Evolutionary conservation across 1,284 basidiomycete genomes (phyloP).

Genomic region (Mycosarcoma mackinlayi): DNA sequence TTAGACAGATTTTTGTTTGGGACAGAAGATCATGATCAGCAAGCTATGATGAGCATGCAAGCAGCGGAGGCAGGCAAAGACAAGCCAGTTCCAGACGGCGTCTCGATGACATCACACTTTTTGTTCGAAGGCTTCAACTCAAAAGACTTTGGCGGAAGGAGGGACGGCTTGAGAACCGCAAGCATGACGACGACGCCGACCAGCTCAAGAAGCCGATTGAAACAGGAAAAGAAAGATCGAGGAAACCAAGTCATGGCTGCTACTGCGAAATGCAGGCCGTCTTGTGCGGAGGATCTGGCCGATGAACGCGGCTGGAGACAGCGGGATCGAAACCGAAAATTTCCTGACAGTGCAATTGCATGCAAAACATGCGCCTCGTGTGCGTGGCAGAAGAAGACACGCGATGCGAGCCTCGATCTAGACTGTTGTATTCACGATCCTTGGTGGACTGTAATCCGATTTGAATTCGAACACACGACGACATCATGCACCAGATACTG

Average conservation of each 20-base stretch:
- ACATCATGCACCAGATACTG: conserved; percentile 13
- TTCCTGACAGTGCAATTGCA: too few relatives aligned
- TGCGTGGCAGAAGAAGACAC: too few relatives aligned
- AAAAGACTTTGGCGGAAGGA: too few relatives aligned
- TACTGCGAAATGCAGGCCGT: too few relatives aligned
- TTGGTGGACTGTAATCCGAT: not conserved
- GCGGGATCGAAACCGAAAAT: too few relatives aligned
- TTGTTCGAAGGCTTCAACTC: too few relatives aligned
- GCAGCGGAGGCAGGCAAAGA: conserved; percentile 1
- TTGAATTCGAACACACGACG: not conserved
- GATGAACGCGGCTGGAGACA: too few relatives aligned
- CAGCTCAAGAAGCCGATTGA: too few relatives aligned
- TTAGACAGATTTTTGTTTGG: not conserved
- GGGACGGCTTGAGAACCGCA: conserved; percentile 16
- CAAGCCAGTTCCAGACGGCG: conserved; percentile 6
- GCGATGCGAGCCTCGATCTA: conserved; percentile 40
- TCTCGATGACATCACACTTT: conserved; percentile 25
- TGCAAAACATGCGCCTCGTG: too few relatives aligned
- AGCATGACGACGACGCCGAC: not conserved
- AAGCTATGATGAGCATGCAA: not conserved
- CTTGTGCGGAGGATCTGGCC: too few relatives aligned
- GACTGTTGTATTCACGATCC: conserved; percentile 29
- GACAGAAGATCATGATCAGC: not conserved
- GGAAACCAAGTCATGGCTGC: too few relatives aligned
- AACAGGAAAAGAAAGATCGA: too few relatives aligned